Base-by-base conservation (phyloP, 2,329 filamentous ascomycete genomes). In the Madurella fahalii region DNA sequence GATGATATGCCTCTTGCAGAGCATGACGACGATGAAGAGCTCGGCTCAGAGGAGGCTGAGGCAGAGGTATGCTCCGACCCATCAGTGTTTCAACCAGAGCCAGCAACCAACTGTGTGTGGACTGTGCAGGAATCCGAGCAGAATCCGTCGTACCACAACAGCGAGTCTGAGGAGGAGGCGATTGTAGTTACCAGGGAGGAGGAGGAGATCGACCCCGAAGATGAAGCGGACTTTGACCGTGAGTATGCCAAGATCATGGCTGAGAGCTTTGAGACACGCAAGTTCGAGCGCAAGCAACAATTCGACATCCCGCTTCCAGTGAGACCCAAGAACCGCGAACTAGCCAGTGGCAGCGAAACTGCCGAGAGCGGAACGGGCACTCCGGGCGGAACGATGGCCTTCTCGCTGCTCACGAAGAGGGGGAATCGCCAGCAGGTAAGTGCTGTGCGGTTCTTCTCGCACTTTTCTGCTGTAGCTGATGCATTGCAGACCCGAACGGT, bases 171-270 rank as follows among this genome's bases (percentile, higher is more conserved):
- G 57, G 91, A 96, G 60, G 92, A 97, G 68, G 84, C 89, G 20
- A 95, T 97, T 62, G 82, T 96, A 42, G 93, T 99, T 46, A 95
- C 90, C 43, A 85, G 92, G 57, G 87, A 93, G 66, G 89, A 96
- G 69, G 90, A 96, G 68, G 83, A 93, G 64, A 81, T 92, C 53
- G 92, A 99, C 62, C 92, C 93, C 0, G 92, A 96, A 72, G 90
- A 87, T 40, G 94, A 99, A 67, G 94, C 93, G 7, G 94, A 99
- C 41, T 99, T 99, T 68, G 95, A 99, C 68, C 89, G 93, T 64
- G 94, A 97, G 72, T 94, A 96, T 70, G 92, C 94, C 39, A 96
- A 95, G 72, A 89, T 99, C 83, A 97, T 99, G 93, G 83, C 92
- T 48, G 94, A 99, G 71, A 96, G 93, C 73, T 76, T 96, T 65